Evolutionary conservation across 2,329 filamentous ascomycete species (phyloP), one percentile per base, ranked within the genome.

Genomic region (Penicillium psychrosexuale): DNA sequence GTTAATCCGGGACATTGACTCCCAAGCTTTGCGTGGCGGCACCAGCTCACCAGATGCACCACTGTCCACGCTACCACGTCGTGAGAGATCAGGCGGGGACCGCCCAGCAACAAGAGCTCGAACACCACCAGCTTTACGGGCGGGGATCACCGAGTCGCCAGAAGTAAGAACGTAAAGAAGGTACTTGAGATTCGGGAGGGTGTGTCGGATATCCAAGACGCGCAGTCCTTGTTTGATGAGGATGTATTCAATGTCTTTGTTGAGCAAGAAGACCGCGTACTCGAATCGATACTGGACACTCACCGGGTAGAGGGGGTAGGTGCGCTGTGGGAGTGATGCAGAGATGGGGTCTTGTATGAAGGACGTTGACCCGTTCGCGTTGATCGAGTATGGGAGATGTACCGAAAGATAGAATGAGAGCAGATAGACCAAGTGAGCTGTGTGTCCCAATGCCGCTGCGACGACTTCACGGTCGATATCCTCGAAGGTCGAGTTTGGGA

Each of bases 231-330:
- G 86, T 1, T 78, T 75, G 56, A 80, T 82, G 64, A 84, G 77
- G 11, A 88, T 69, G 45, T 86, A 79, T 63, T 97, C 92, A 53
- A 99, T 92, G 68, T 97, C 80, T 74, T 97, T 97, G 77, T 97
- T 97, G 13, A 99, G 81, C n/a, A 97, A 78, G 66, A 97, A 99
- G 69, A 96, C 94, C 11, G 82, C 94, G 71, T 97, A 99, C 66
- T 97, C 93, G 72, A 97, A 97, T 2, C 93, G 86, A 76, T 93
- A 97, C 43, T 91, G 85, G 0, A 91, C 84, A 2, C 84, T 82
- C 67, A 83, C 81, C 76, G 89, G 73, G 72, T 92, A 92, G 0
- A 99, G 81, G 0, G 94, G 94, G 65, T 96, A 99, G 6, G 85
- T 86, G 50, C 86, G 80, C 43, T 86, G 82, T 52, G 83, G 69